These are phyloP conservation scores for Avena eriantha DNA, from an alignment of 176 grass and related monocot genomes.

Conservation along the genomic window DNA sequence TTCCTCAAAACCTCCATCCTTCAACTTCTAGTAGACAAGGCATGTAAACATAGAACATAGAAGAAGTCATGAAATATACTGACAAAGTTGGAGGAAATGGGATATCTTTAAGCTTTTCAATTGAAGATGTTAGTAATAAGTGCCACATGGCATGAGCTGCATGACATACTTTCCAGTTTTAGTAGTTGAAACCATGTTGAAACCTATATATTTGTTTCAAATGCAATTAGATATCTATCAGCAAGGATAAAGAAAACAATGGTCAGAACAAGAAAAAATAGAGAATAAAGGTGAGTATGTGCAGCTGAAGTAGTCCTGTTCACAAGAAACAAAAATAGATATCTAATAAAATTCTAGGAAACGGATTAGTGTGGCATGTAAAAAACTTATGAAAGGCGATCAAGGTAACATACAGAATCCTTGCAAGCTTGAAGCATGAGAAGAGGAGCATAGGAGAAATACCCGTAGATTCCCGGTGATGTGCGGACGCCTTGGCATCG, in stretches of 20 bases:
- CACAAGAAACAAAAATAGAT: background rate
- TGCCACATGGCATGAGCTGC: background rate
- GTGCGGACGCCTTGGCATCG: background rate
- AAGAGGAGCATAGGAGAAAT: background rate
- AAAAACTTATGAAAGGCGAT: background rate
- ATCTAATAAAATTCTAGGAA: background rate
- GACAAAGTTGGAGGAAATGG: background rate
- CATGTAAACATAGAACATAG: no score
- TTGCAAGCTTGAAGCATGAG: background rate
- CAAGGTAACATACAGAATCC: background rate
- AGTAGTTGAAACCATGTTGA: no score
- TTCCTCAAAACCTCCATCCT: no score
- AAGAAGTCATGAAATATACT: no score
- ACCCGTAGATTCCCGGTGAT: background rate
- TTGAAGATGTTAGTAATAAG: background rate
- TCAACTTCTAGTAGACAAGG: no score
- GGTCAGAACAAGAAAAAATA: background rate
- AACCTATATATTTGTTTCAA: background rate
- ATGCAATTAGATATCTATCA: background rate
- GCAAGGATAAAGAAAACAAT: background rate
- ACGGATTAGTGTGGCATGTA: background rate
- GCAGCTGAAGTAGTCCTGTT: no score
- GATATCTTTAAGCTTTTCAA: background rate
- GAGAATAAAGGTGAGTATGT: background rate
- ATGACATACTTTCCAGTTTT: background rate